These are phyloP conservation scores for Emergomyces orientalis DNA, from an alignment of 2,329 filamentous ascomycete genomes.

Conservation along the genomic window DNA sequence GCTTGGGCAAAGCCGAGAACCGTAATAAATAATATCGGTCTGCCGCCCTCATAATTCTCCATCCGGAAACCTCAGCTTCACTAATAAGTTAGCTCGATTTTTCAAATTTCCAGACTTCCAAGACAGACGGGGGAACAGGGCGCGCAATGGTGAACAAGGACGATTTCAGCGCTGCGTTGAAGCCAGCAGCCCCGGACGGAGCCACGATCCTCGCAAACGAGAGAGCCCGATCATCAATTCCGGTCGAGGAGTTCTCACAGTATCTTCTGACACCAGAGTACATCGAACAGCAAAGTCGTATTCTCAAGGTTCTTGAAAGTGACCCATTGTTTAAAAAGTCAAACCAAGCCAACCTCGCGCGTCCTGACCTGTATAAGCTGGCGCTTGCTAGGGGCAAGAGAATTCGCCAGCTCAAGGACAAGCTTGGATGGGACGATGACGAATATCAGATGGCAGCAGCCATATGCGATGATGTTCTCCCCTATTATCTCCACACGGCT, in stretches of 20 bases:
- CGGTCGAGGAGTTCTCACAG: conserved; percentile 36
- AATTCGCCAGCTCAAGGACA: conserved; percentile 38
- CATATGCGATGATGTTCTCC: conserved; percentile 45
- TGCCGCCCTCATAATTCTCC: not conserved
- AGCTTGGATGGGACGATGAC: conserved; percentile 41
- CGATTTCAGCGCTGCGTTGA: conserved; percentile 44
- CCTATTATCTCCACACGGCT: conserved; percentile 43
- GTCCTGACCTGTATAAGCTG: conserved; percentile 45
- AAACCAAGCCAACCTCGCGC: conserved; percentile 43
- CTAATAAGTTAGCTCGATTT: not conserved
- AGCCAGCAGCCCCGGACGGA: conserved; percentile 39
- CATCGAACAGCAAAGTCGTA: conserved; percentile 39
- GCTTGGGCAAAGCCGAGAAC: not conserved
- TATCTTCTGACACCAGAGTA: conserved; percentile 43
- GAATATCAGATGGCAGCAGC: conserved; percentile 46
- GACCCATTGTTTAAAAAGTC: conserved; percentile 44
- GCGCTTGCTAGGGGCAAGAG: conserved; percentile 45
- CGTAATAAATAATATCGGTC: not conserved
- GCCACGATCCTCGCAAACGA: conserved; percentile 40
- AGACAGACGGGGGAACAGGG: not conserved
- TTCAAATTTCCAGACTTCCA: not conserved
- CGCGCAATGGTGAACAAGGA: conserved; percentile 11
- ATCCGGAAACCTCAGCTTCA: not conserved
- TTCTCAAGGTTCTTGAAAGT: conserved; percentile 37
- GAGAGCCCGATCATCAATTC: conserved; percentile 37